Conservation (phyloP, 148 eudicot species). For the Heliamphora exappendiculata region DNA sequence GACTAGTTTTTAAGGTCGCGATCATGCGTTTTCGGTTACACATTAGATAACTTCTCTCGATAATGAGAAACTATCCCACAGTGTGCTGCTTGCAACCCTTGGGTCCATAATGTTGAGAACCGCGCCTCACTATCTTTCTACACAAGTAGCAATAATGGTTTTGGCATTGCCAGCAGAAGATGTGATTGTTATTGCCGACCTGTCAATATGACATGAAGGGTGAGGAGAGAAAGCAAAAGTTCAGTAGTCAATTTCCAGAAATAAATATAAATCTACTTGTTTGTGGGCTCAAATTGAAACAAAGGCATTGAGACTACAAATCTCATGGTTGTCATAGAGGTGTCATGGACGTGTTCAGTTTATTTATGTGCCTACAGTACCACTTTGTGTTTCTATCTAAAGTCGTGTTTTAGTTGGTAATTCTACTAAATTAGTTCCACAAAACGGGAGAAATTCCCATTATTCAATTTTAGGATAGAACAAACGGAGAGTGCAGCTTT, state of each 20-base stretch:
- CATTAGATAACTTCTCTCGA: not conserved
- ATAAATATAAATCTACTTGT: not conserved
- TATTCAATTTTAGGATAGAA: not conserved
- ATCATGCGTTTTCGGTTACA: not conserved
- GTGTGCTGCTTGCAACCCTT: conserved; percentile 95
- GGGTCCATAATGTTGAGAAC: conserved; percentile 72
- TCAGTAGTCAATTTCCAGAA: not conserved
- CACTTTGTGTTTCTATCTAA: not conserved
- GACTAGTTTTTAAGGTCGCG: not conserved
- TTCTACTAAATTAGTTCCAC: not conserved
- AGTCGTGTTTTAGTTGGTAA: not conserved
- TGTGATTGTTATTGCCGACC: conserved; percentile 88
- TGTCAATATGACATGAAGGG: conserved; percentile 24
- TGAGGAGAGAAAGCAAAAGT: not conserved
- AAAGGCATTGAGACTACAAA: not conserved
- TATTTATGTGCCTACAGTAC: no score
- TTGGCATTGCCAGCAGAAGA: conserved; percentile 94
- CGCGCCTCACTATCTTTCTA: conserved; percentile 49
- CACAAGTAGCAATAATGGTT: conserved; percentile 81
- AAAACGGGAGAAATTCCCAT: not conserved
- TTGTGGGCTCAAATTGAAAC: not conserved
- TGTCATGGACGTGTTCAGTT: no score
- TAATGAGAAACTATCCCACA: conserved; percentile 25
- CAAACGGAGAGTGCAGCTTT: not conserved
- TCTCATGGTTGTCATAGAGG: no score